Percentiles rank a stretch among this genome's conserved stretches.
phyloP scores from a whole-genome alignment of 495 filamentous ascomycete species.

The Geoglossum glabrum region DNA sequence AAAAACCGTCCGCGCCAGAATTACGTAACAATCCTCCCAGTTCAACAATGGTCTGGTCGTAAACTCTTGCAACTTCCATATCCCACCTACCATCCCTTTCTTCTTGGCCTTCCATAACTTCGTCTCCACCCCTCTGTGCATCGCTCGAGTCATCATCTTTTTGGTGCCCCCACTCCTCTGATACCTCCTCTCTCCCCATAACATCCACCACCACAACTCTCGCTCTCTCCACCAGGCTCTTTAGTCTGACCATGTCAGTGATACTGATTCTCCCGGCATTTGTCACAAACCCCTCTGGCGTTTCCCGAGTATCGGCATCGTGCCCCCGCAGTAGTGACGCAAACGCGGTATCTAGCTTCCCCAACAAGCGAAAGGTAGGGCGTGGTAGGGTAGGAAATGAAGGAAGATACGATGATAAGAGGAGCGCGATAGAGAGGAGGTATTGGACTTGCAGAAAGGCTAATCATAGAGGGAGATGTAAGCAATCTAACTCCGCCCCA shows the following conservation, averaged over 20 bases:
- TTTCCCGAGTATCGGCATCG: conserved; percentile 41
- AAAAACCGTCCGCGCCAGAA: not conserved
- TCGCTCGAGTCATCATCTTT: conserved; percentile 22
- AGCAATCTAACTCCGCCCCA: not conserved
- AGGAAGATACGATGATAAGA: conserved; percentile 41
- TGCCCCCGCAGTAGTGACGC: conserved; percentile 44
- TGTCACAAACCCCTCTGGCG: conserved; percentile 43
- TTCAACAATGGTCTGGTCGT: conserved; percentile 56
- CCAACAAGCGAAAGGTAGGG: conserved; percentile 43
- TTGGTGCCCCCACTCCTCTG: conserved; percentile 13
- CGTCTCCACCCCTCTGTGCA: conserved; percentile 15
- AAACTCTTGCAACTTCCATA: conserved; percentile 56
- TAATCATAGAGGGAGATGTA: conserved; percentile 14
- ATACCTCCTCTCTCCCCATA: conserved; percentile 17
- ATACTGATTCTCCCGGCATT: conserved; percentile 30
- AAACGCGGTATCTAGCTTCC: conserved; percentile 64
- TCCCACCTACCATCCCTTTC: conserved; percentile 23
- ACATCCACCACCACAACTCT: conserved; percentile 44
- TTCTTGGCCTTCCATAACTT: conserved; percentile 23
- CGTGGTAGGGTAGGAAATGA: conserved; percentile 45
- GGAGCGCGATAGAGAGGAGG: conserved; percentile 52
- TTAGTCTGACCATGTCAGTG: conserved; percentile 69
- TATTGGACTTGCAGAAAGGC: conserved; percentile 70
- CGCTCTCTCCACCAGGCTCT: conserved; percentile 50
- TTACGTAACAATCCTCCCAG: conserved; percentile 38